Evolutionary conservation across 2,329 filamentous ascomycete species (phyloP), one percentile per base, ranked within the genome.

Genomic region (Sclerotinia trifoliorum): DNA sequence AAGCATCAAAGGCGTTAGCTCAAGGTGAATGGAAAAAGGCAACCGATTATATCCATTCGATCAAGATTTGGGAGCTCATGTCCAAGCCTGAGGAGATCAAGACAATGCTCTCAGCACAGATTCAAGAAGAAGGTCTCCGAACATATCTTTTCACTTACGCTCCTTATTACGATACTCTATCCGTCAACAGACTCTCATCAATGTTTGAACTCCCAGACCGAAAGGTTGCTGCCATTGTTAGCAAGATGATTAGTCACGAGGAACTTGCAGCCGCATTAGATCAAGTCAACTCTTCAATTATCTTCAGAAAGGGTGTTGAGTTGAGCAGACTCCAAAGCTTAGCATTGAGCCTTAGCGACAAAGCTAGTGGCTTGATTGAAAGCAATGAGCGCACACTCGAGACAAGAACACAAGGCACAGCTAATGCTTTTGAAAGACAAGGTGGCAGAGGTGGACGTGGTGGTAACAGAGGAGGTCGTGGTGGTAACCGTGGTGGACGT

Each of bases 31-130:
- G 95, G 95, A 97, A 97, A 88, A 96, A 96, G 85, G 90, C 94
- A 21, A 94, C 90, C 29, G 86, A 91, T 71, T 95, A 96, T 80
- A 94, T 99, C 80, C 93, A 95, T 84, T 92, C 90, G 78, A 99
- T 99, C 84, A 99, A 97, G 88, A 99, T 99, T 79, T 99, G 95
- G 95, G 95, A 99, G 67, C 86, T 99, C 74, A 96, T 99, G 88
- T 91, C 94, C 69, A 90, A 95, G 80, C 87, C 91, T 32, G 92
- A 94, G 68, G 91, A 93, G 80, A 96, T 98, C 85, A 98, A 98
- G 88, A 81, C 86, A 66, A 97, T 99, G 95, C 91, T 99, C 71
- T 92, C 94, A 67, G 93, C 93, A 79, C 95, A 99, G 84, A 97
- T 98, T 78, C 96, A 99, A 80, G 95, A 99, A 80, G 95, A 99